Conservation (phyloP, 208 protist genomes). For the Leptomonas seymouri region DNA sequence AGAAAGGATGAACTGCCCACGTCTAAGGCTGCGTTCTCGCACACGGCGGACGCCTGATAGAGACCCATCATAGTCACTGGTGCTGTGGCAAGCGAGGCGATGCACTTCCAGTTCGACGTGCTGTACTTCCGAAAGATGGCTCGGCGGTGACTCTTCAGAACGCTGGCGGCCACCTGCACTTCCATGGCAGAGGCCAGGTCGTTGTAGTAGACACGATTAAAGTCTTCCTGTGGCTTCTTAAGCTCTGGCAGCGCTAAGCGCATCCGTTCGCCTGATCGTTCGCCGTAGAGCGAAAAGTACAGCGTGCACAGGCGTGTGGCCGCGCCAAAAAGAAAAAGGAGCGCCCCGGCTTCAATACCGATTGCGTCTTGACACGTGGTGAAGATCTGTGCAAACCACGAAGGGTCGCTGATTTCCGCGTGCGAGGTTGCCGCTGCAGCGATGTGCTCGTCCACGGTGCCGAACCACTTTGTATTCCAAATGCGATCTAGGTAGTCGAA, state of each 20-base stretch:
- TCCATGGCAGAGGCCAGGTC: constrained; percentile 63
- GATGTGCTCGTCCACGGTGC: constrained; percentile 47
- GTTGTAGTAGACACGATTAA: constrained; percentile 82
- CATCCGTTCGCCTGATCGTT: constrained; percentile 80
- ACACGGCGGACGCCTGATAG: constrained; percentile 62
- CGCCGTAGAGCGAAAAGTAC: constrained; percentile 80
- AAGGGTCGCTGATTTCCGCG: constrained; percentile 10
- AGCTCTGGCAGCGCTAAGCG: constrained; percentile 72
- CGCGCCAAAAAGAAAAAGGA: constrained; percentile 61
- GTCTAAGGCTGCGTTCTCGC: constrained; percentile 56
- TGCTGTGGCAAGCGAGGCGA: constrained; percentile 63
- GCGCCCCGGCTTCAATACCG: constrained; percentile 52
- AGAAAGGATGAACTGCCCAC: constrained; percentile 75
- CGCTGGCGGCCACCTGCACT: constrained; percentile 76
- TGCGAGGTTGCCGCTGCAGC: constrained; percentile 9
- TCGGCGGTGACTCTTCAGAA: constrained; percentile 76
- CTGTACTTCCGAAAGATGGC: constrained; percentile 69
- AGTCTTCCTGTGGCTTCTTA: constrained; percentile 66
- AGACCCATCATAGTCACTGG: constrained; percentile 72
- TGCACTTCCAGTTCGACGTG: constrained; percentile 74
- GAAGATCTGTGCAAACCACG: constrained; percentile 53
- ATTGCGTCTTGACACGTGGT: constrained; percentile 41
- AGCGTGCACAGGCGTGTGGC: constrained; percentile 68
- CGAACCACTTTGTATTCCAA: constrained; percentile 80
- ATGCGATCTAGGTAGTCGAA: constrained; percentile 57